Base-by-base conservation (phyloP, 208 protist species). In the Wallacemonas sp. region DNA sequence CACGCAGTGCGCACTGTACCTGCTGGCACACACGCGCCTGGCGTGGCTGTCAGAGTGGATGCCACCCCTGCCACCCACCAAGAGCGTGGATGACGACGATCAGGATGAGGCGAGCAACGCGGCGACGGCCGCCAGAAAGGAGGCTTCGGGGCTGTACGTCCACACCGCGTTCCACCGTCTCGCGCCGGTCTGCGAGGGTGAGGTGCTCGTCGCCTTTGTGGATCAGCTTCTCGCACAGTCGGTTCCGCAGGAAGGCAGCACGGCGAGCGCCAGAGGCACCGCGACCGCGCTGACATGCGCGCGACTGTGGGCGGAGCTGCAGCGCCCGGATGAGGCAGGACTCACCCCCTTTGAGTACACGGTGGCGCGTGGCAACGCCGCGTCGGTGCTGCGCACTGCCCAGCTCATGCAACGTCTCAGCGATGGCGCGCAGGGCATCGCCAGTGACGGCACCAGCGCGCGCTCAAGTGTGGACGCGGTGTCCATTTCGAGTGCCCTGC, bases 271-370 rank as follows among this genome's bases (percentile, higher is more conserved):
- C 29, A 65, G 63, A n/a, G 65, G 34, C 19, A 52, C 19, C n/a
- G 67, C 48, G 23, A 47, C 52, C 16, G 70, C 70, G 29, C 64
- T 73, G 63, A 38, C 81, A 41, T 79, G 74, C 43, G 43, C 73
- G 27, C 19, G 72, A 29, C 58, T 90, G 6, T 75, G 74, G 44
- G 68, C 68, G 24, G 71, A 64, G 32, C 65, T 94, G 24, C 73
- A 85, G 54, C 61, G 44, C 9, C 76, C 71, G 1, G 84, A 83
- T 27, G 74, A 79, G 30, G 58, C 68, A 48, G 81, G 78, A 21
- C 74, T 90, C 38, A 90, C 84, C 6, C 74, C 78, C 38, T 84
- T 94, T 19, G 88, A 94, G 72, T 87, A 80, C 55, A 74, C 82
- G 38, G 68, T 94, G 38, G 81, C 81, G 0, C 68, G 85, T 43